Conservation (phyloP, 345 rosid genomes). For the Populus tremula region DNA sequence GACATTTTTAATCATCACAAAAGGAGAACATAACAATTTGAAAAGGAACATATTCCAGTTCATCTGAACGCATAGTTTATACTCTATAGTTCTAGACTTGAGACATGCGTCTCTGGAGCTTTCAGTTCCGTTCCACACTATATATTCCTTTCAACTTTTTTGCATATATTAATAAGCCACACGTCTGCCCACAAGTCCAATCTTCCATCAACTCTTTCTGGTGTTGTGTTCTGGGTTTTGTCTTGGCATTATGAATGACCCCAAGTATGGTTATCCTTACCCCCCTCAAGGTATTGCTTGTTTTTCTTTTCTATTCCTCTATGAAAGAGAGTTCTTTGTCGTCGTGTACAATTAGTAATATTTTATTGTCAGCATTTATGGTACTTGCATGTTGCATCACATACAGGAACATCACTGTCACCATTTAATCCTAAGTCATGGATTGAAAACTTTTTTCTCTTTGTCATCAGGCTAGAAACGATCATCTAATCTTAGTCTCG, state of each 20-base stretch:
- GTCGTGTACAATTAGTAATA: background rate
- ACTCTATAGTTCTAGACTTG: background rate
- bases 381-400: background rate
- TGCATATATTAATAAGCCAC: background rate
- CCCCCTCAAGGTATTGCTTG: constrained; percentile 46
- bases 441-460: background rate
- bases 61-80: background rate
- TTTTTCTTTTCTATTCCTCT: background rate
- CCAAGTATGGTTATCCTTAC: constrained; percentile 56
- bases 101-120: background rate
- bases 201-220: background rate
- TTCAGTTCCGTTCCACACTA: constrained; percentile 3
- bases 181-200: background rate
- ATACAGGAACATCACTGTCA: background rate
- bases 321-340: background rate
- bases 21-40: background rate
- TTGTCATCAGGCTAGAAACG: background rate
- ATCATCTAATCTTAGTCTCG: background rate
- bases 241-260: constrained; percentile 30
- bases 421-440: background rate
- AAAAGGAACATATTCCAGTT: constrained; percentile 14
- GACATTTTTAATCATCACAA: background rate
- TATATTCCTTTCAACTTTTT: constrained; percentile 7
- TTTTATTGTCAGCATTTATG: background rate
- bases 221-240: background rate